These are phyloP conservation scores for Thalia dealbata DNA, from an alignment of 176 grass and related monocot genomes.

Conservation along the genomic window DNA sequence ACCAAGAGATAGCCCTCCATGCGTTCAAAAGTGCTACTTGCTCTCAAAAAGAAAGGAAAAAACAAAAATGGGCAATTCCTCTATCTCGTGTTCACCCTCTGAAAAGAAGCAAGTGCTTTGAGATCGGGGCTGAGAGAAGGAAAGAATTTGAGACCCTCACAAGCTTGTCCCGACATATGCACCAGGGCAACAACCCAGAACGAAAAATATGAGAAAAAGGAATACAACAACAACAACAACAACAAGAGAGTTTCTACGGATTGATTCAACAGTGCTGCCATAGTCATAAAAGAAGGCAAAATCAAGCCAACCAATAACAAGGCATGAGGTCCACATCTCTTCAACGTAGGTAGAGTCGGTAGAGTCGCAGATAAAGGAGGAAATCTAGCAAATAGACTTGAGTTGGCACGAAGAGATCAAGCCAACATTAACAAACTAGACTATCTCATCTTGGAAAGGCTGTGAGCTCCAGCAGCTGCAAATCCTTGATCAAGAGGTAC, in stretches of 20 bases:
- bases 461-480: neutral
- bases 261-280: neutral
- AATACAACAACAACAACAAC: neutral
- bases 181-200: no score
- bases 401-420: neutral
- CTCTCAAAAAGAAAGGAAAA: no score
- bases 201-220: neutral
- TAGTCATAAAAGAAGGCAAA: neutral
- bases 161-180: no score
- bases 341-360: no score
- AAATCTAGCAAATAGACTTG: neutral
- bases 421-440: neutral
- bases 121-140: no score
- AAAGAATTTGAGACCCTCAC: no score
- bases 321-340: neutral
- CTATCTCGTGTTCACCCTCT: no score
- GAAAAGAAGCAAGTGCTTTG: no score
- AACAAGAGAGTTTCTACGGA: neutral
- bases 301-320: neutral
- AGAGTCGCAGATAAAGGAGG: neutral
- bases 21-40: no score
- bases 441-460: neutral
- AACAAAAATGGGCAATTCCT: no score
- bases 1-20: no score
- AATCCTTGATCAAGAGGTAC: neutral